phyloP scores from a whole-genome alignment of 2,329 filamentous ascomycete species.

The Talaromyces atroroseus region DNA sequence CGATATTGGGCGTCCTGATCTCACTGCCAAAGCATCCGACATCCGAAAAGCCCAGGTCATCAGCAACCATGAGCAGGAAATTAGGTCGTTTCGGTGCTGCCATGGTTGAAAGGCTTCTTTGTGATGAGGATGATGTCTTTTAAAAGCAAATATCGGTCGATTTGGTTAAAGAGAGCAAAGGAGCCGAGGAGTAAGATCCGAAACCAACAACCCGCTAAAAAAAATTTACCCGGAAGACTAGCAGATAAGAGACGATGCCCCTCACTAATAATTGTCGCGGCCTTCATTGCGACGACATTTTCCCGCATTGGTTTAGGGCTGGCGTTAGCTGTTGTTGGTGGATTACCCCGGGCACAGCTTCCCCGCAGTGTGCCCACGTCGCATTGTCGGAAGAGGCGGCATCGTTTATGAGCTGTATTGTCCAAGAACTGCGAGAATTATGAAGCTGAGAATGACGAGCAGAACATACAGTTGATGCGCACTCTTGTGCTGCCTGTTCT shows the following conservation, averaged over 20 bases:
- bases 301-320: neutral
- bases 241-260: neutral
- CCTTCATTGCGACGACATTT: neutral
- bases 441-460: neutral
- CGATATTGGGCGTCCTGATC: constrained; percentile 56
- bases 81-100: constrained; percentile 46
- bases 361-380: neutral
- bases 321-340: neutral
- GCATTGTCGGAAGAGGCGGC: neutral
- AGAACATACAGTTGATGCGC: neutral
- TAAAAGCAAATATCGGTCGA: neutral
- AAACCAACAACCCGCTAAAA: too few species aligned
- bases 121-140: neutral
- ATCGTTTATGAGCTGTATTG: neutral
- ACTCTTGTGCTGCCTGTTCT: neutral
- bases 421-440: neutral
- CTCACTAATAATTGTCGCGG: neutral
- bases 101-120: constrained; percentile 17
- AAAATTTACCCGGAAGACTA: neutral
- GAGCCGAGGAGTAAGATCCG: neutral
- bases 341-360: neutral
- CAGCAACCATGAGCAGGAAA: constrained; percentile 55
- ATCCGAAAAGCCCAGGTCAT: constrained; percentile 58
- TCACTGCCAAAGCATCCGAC: constrained; percentile 56
- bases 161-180: neutral